Evolutionary conservation across 805 yeast genomes (phyloP), one percentile per base, ranked within the genome.

Genomic region (Metschnikowia lochheadii): DNA sequence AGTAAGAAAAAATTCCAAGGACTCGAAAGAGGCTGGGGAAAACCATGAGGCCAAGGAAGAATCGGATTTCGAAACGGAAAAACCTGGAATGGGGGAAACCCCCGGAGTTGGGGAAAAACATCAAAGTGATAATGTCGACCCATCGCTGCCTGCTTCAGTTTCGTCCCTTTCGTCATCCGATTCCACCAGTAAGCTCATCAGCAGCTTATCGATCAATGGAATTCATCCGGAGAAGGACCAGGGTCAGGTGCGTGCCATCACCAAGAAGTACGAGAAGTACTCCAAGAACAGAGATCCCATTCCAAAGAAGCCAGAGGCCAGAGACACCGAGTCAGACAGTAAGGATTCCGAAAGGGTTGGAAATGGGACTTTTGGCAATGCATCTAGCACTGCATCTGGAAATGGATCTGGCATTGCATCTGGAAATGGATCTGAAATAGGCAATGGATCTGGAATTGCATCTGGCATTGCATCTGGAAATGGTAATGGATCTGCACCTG

Each of bases 101-200:
- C 8, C 29, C 4, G 29, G 29, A 26, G 11, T 5, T 26, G 29
- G 4, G 29, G 29, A 10, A 26, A 26, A 26, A 26, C 29, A 26
- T 4, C 29, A 8, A 3, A 8, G 11, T 26, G 10, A 26, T 26
- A 26, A 26, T 26, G 29, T 26, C 11, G 29, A 17, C 17, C 38
- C 45, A 2, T 20, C 38, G 23, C 45, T 42, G 45, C 45, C 45
- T 7, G 18, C 45, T 7, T 51, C 59, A 2, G 29, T 44, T 7
- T 54, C 58, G 6, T 56, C 61, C 3, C 20, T 56, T 7, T 55
- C 50, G 55, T 54, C 58, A 13, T 49, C 56, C 11, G 61, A 54
- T 5, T 57, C 61, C 35, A 57, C 61, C 10, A 44, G 50, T 20
- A 47, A 48, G 18, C 50, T 57, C 32, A 54, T 57, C 38, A 47